A percentile compares a stretch with the other conserved stretches of the same genome.
Evolutionary conservation across 768 basidiomycete species (phyloP).

Genomic region (Phaeolepiota aurea): DNA sequence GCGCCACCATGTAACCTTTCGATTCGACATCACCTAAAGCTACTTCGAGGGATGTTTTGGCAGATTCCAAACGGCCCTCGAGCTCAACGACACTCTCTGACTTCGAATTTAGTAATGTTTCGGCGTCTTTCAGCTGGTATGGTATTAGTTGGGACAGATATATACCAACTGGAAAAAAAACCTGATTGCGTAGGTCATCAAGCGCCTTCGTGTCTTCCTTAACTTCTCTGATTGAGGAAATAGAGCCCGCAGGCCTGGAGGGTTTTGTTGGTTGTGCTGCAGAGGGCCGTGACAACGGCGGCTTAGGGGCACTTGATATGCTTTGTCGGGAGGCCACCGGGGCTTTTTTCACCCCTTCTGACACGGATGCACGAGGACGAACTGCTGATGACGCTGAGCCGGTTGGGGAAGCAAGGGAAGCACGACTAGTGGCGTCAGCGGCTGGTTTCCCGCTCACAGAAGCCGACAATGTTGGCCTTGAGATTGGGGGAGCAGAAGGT

Average conservation of each 20-base stretch:
- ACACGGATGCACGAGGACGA: slow-evolving; percentile 60
- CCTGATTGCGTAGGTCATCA: slow-evolving; percentile 56
- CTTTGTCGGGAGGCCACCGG: slow-evolving; percentile 32
- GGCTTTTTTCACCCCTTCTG: slow-evolving; percentile 54
- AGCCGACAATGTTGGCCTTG: slow-evolving; percentile 29
- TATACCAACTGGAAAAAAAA: slow-evolving; percentile 13
- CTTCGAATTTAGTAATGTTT: slow-evolving; percentile 45
- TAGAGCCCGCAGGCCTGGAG: slow-evolving; percentile 45
- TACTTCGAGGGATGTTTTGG: slow-evolving; percentile 41
- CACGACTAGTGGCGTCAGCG: slow-evolving; percentile 27
- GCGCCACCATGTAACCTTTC: slow-evolving; percentile 33
- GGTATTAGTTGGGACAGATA: slow-evolving; percentile 4
- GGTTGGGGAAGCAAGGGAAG: slow-evolving; percentile 49
- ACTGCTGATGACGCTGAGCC: slow-evolving; percentile 35
- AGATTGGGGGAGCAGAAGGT: slow-evolving; percentile 19
- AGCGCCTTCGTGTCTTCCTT: slow-evolving; percentile 50
- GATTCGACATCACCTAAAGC: slow-evolving; percentile 38
- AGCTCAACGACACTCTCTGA: slow-evolving; percentile 39
- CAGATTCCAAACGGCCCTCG: slow-evolving; percentile 39
- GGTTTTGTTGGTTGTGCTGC: slow-evolving; percentile 26
- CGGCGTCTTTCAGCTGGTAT: slow-evolving; percentile 52
- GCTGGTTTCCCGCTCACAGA: slow-evolving; percentile 29
- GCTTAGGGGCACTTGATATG: slow-evolving; percentile 25
- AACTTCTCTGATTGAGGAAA: slow-evolving; percentile 68
- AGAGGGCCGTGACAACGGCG: slow-evolving; percentile 17